Evolutionary conservation across 306 rosid species (phyloP), one percentile per base, ranked within the genome.

Genomic region (Citrullus mucosospermus): DNA sequence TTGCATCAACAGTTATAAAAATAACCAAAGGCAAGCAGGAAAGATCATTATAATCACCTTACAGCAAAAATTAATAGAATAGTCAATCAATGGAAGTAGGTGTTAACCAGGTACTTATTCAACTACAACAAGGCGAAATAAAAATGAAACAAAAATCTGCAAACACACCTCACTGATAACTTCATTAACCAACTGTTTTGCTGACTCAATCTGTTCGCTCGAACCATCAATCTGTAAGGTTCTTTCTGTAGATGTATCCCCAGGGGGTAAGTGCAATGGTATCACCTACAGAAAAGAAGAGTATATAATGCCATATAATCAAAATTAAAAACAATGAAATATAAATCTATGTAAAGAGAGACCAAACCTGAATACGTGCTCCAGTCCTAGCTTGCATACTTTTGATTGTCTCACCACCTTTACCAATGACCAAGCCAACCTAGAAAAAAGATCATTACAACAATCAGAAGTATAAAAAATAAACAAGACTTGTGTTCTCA

Each of bases 371-470:
- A 83, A 94, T 92, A 75, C 98, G 88, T 55, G 99, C 98, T 78
- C 93, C 96, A 83, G 97, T 84, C 20, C 88, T 84, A 25, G 89
- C 91, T 84, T 96, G 99, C 99, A 96, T 96, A 81, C 60, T 92
- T 87, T 92, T 96, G 65, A 96, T 96, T 1, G 97, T 90, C 78
- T 96, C 99, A 63, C 99, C 99, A 41, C 99, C 96, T 85, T 96
- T 96, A 66, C 99, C 99, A 78, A 96, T 96, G 15, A 96, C 86
- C 80, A 96, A 94, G 28, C 99, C 99, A 85, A 96, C 99, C 99
- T 96, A 85, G 59, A 83, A 79, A 11, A 53, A 25, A 57, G 3
- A 71, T 79, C 20, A 28, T 20, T 44, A 32, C 66, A 60, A 44
- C 15, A 44, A 80, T 56, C 73, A 14, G 63, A 80, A 78, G 46